Evolutionary conservation across 805 yeast species (phyloP), one percentile per base, ranked within the genome.

Genomic region (Spathaspora passalidarum): DNA sequence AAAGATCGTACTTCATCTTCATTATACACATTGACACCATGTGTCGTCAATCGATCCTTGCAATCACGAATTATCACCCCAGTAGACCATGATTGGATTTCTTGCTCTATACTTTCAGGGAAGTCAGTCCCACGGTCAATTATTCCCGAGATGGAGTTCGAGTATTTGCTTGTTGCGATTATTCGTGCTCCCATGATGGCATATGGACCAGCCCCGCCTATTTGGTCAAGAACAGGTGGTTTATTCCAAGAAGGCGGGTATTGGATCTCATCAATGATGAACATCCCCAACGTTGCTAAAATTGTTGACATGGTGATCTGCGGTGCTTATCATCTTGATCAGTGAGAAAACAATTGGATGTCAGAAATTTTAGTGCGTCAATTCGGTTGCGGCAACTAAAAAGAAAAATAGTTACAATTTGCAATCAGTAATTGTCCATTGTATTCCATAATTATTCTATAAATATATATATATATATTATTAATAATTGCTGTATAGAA

Each of bases 181-280:
- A 87, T 69, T 19, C 91, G 68, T 0, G 88, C 82, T 0, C 97
- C 97, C 13, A 86, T 66, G 1, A 82, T 78, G 1, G 90, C 90
- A 61, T 78, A 91, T 0, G 92, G 79, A 0, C 96, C 97, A 2
- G 91, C 98, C 2, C 98, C 98, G 0, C 98, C 98, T 40, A 88
- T 72, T 6, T 91, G 73, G 59, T 87, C 62, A 50, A 55, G 60
- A 52, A 68, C 71, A 19, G 66, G 55, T 35, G 47, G 51, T 52
- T 72, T 45, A 47, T 66, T 42, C 50, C 65, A 51, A 44, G 62
- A 53, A 42, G 63, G 60, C 0, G 79, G 75, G 56, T 79, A 82
- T 46, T 79, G 82, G 53, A 90, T 88, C 52, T 88, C 96, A 62
- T 91, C 98, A 14, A 91, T 76, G 56, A 92, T 89, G 65, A 89